Percentiles rank a stretch among this genome's conserved stretches.
Evolutionary conservation across 345 rosid species (phyloP).

Genomic region (Adansonia digitata): DNA sequence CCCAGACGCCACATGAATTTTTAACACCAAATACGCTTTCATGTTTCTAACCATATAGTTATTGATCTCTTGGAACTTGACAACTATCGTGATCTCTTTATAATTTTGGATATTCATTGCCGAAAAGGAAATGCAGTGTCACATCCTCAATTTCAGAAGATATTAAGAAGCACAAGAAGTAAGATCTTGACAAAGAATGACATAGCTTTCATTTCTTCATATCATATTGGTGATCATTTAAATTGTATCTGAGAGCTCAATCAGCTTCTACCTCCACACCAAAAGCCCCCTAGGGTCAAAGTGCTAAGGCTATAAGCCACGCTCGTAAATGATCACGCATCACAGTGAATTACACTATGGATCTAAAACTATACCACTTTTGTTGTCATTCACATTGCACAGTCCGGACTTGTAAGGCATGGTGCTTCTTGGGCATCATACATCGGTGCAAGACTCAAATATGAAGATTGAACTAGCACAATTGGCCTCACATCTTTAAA

Average conservation of each 20-base stretch:
- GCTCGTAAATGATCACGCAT: constrained; percentile 12
- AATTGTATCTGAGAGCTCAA: not conserved
- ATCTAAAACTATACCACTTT: not conserved
- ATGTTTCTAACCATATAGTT: no score
- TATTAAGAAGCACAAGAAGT: not conserved
- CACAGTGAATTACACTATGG: not conserved
- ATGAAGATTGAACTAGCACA: not conserved
- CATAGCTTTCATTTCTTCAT: not conserved
- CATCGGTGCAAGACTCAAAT: not conserved
- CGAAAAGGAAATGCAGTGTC: not conserved
- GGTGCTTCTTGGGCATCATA: not conserved
- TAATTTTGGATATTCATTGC: not conserved
- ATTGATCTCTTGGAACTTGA: not conserved
- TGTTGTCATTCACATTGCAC: not conserved
- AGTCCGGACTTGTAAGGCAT: not conserved
- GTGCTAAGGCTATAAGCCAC: constrained; percentile 32
- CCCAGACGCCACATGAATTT: not conserved
- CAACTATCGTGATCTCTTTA: not conserved
- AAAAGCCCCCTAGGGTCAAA: not conserved
- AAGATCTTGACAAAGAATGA: not conserved
- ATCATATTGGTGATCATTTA: not conserved
- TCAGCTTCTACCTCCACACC: not conserved
- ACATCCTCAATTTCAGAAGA: not conserved
- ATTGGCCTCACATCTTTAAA: not conserved
- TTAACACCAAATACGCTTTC: not conserved